phyloP scores from a whole-genome alignment of 768 basidiomycete genomes.

The Psilocybe cyanescens region DNA sequence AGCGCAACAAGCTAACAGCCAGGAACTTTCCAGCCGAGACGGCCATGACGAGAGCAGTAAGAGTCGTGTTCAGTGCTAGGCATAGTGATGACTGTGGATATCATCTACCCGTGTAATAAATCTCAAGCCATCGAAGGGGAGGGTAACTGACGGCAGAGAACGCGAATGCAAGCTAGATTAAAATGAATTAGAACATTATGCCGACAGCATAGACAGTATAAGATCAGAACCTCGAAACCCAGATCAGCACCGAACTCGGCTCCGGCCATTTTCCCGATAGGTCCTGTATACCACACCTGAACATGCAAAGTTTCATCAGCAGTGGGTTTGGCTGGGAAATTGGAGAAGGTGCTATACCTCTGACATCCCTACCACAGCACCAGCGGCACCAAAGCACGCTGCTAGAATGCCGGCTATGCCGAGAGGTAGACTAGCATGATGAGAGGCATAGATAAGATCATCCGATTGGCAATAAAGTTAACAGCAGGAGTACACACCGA shows the following conservation, averaged over 20 bases:
- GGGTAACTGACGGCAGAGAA: slow-evolving; percentile 18
- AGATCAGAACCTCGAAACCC: slow-evolving; percentile 15
- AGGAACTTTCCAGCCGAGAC: too few relatives aligned
- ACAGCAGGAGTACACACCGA: slow-evolving; percentile 5
- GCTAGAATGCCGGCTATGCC: slow-evolving; percentile 18
- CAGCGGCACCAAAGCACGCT: slow-evolving; percentile 18
- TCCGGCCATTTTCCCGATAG: slow-evolving; percentile 19
- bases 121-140: slow-evolving; percentile 21
- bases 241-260: slow-evolving; percentile 19
- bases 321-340: too few relatives aligned
- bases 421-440: slow-evolving; percentile 12
- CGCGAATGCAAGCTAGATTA: slow-evolving; percentile 15
- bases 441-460: not conserved
- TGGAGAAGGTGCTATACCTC: slow-evolving; percentile 3
- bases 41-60: too few relatives aligned
- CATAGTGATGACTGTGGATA: too few relatives aligned
- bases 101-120: slow-evolving; percentile 13
- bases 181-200: not conserved
- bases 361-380: slow-evolving; percentile 21
- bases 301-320: too few relatives aligned
- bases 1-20: too few relatives aligned
- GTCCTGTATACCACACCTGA: slow-evolving; percentile 18
- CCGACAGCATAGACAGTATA: not conserved
- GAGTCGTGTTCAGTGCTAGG: too few relatives aligned
- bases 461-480: not conserved